Evolutionary conservation across 305 asterid genomes (phyloP), one percentile per base, ranked within the genome.

Genomic region (Fraxinus baroniana): DNA sequence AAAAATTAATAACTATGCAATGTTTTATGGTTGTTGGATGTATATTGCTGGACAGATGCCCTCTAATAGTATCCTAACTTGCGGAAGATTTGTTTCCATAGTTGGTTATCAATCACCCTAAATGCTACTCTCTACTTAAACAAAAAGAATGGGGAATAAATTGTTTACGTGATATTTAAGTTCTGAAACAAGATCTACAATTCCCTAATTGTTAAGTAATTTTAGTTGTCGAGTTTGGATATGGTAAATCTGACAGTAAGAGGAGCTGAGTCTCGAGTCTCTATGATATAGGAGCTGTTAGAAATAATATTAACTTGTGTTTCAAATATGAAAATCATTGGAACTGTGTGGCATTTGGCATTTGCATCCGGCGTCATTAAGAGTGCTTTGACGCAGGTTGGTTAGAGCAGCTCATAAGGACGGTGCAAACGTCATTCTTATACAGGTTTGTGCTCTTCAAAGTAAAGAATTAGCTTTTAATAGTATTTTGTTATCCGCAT

Each of bases 361-460:
- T 82, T 74, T 79, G 26, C 41, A 77, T 35, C 7, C 33, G 15
- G 73, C 37, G 33, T 78, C 60, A 77, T 78, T 78, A 57, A 46
- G 8, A 79, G 74, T 44, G 17, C 78, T 39, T 87, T 41, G 26
- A 76, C 90, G 91, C 95, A 96, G 99, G 79, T 87, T 96, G 90
- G 97, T 96, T 78, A 90, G 98, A 88, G 92, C 86, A 74, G 98
- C 99, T 87, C 97, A 92, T 83, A 81, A 84, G 88, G 91, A 94
- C 85, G 98, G 98, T 80, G 98, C 99, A 10, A 88, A 90, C 71
- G 91, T 96, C 89, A 91, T 96, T 87, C 98, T 96, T 77, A 90
- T 93, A 77, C 98, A 94, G 98, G 98, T 94, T 77, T 71, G 79
- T 81, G 39, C 37, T 33, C 78, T 81, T 82, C 84, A 17, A 78